Conservation (phyloP, 2,329 filamentous ascomycete genomes). For the Botrytis galanthina region DNA sequence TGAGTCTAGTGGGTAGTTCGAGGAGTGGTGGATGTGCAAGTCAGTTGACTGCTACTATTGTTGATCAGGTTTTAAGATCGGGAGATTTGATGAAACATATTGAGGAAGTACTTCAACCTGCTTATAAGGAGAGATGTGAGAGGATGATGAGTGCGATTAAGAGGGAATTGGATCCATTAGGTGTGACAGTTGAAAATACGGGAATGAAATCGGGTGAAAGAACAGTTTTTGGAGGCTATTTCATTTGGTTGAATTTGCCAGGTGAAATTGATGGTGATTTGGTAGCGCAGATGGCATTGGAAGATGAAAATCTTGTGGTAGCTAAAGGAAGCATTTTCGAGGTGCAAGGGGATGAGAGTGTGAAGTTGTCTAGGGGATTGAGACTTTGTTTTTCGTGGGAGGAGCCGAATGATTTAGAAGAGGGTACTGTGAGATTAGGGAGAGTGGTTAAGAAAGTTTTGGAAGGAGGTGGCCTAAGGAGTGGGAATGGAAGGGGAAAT, state of each 20-base stretch:
- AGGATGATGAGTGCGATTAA: constrained; percentile 59
- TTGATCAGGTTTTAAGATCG: constrained; percentile 48
- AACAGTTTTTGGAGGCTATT: constrained; percentile 73
- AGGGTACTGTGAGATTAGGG: constrained; percentile 65
- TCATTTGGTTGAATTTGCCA: constrained; percentile 74
- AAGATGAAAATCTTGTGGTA: constrained; percentile 65
- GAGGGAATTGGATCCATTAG: constrained; percentile 59
- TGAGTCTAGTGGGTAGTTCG: constrained; percentile 53
- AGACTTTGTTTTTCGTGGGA: constrained; percentile 74
- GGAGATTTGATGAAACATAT: constrained; percentile 49
- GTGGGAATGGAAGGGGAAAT: neutral
- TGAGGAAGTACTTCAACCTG: constrained; percentile 44
- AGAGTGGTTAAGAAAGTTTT: constrained; percentile 42
- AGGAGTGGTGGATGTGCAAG: constrained; percentile 57
- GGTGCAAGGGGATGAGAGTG: constrained; percentile 56
- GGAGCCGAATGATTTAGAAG: constrained; percentile 60
- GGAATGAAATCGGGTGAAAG: constrained; percentile 43
- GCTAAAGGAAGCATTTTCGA: constrained; percentile 70
- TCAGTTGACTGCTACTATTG: constrained; percentile 52
- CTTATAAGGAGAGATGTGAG: constrained; percentile 47
- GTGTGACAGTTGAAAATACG: constrained; percentile 46
- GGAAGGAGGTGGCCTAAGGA: constrained; percentile 10
- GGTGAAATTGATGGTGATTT: constrained; percentile 48
- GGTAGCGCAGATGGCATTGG: constrained; percentile 56
- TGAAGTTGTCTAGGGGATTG: constrained; percentile 58